These are phyloP conservation scores for Calophaca sinica DNA, from an alignment of 306 rosid species.

Conservation along the genomic window DNA sequence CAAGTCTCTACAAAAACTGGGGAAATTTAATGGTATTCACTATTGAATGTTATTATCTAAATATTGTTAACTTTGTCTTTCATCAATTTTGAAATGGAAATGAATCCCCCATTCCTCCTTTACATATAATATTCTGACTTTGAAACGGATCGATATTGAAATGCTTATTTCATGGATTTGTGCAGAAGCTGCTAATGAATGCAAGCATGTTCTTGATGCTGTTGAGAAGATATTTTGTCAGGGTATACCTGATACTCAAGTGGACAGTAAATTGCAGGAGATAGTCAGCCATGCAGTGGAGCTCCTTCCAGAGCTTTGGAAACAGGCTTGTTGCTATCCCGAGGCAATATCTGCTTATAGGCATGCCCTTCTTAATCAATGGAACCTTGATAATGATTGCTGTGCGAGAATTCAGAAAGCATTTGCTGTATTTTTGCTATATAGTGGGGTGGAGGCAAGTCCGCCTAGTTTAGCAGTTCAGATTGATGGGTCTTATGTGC, in stretches of 20 bases:
- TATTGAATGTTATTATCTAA: constrained; percentile 30
- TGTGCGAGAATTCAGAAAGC: constrained; percentile 86
- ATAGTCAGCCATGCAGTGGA: constrained; percentile 81
- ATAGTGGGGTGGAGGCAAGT: constrained; percentile 84
- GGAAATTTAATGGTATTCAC: constrained; percentile 67
- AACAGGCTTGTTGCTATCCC: constrained; percentile 64
- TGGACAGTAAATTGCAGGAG: constrained; percentile 84
- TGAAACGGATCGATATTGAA: constrained; percentile 22
- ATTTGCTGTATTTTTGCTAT: constrained; percentile 74
- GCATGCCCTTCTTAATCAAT: constrained; percentile 81
- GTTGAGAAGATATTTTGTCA: constrained; percentile 80
- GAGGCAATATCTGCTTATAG: constrained; percentile 86
- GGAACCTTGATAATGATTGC: constrained; percentile 87
- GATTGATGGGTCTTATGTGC: constrained; percentile 79
- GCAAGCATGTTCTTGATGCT: constrained; percentile 76
- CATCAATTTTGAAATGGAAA: constrained; percentile 2
- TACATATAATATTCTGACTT: background rate
- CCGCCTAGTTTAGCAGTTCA: constrained; percentile 84
- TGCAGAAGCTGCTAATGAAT: constrained; percentile 88
- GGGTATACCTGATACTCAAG: constrained; percentile 83
- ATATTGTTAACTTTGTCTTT: constrained; percentile 7
- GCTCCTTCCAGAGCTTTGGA: constrained; percentile 96
- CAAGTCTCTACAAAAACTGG: constrained; percentile 83
- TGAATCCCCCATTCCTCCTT: constrained; percentile 1
- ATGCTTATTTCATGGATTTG: constrained; percentile 46